Evolutionary conservation across 805 yeast species (phyloP).

Genomic region (Pichia scutulata): DNA sequence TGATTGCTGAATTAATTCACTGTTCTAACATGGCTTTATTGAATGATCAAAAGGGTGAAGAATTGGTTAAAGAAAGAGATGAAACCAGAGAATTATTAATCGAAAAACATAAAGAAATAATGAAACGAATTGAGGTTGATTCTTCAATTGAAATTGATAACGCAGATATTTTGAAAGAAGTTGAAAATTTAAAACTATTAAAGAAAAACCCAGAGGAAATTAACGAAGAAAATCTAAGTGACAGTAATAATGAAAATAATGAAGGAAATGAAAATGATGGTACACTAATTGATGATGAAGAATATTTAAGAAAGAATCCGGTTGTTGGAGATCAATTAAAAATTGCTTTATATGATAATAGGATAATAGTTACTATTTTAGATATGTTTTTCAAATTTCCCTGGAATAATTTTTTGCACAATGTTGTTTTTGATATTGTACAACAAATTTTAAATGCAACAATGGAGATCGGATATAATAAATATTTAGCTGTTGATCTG

Average conservation of each 20-base stretch:
- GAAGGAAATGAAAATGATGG: conserved; percentile 14
- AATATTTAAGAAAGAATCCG: conserved; percentile 43
- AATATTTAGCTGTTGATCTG: conserved; percentile 62
- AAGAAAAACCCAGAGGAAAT: conserved; percentile 10
- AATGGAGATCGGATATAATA: conserved; percentile 78
- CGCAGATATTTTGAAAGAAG: conserved; percentile 27
- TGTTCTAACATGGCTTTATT: conserved; percentile 95
- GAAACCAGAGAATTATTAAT: conserved; percentile 45
- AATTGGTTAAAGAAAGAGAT: conserved; percentile 62
- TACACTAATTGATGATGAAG: conserved; percentile 18
- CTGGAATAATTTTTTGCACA: conserved; percentile 96
- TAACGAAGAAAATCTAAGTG: not conserved
- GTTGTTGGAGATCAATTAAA: conserved; percentile 86
- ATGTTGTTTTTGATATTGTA: conserved; percentile 91
- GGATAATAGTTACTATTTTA: conserved; percentile 59
- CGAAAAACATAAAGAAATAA: conserved; percentile 23
- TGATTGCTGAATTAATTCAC: conserved; percentile 89
- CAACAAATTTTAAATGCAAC: conserved; percentile 83
- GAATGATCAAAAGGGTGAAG: conserved; percentile 68
- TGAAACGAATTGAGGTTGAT: conserved; percentile 22
- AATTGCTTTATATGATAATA: conserved; percentile 69
- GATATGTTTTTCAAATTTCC: conserved; percentile 76
- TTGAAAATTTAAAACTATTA: conserved; percentile 24
- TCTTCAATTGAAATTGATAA: conserved; percentile 25
- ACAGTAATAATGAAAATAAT: not conserved